Base-by-base conservation (phyloP, 1,139 yeast species). In the Debaryomyces subglobosus region DNA sequence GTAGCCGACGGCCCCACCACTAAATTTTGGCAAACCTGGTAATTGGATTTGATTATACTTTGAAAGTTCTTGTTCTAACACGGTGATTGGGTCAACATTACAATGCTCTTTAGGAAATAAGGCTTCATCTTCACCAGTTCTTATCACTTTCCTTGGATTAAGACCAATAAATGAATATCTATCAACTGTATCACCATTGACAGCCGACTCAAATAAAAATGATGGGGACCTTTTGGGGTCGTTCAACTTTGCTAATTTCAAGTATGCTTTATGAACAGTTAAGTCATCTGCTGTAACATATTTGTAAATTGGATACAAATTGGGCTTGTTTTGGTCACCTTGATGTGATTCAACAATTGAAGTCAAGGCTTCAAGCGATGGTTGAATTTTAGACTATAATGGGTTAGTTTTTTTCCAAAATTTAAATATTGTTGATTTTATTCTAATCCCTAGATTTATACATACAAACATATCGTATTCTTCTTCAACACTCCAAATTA, bases 1-100 rank as follows among this genome's bases (percentile, higher is more conserved):
- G 63, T 91, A 94, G 0, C 99, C 99, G 45, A 94, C 80, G 8
- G 98, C 98, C 54, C 99, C 99, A 47, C 99, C 99, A 60, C 94
- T 85, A 49, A 92, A 75, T 53, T 81, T 81, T 8, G 97, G 97
- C 49, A 88, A 71, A 35, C 96, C 95, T 0, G 95, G 95, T 38
- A 86, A 71, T 53, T 81, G 82, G 0, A 94, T 90, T 60, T 89
- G 91, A 49, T 78, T 79, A 60, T 79, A 82, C 40, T 74, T 68
- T 9, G 73, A 65, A 71, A 94, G 74, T 64, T 92, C 97, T 40
- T 79, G 56, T 64, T 94, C 97, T 52, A 94, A 76, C 5, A 87
- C 66, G 2, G 72, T 69, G 53, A 94, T 76, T 1, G 99, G 99
- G 66, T 94, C 99, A 24, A 84, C 84, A 51, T 74, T 65, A 49